Evolutionary conservation across 2,329 filamentous ascomycete genomes (phyloP).

Genomic region (Chrysosphaeria jannelii): DNA sequence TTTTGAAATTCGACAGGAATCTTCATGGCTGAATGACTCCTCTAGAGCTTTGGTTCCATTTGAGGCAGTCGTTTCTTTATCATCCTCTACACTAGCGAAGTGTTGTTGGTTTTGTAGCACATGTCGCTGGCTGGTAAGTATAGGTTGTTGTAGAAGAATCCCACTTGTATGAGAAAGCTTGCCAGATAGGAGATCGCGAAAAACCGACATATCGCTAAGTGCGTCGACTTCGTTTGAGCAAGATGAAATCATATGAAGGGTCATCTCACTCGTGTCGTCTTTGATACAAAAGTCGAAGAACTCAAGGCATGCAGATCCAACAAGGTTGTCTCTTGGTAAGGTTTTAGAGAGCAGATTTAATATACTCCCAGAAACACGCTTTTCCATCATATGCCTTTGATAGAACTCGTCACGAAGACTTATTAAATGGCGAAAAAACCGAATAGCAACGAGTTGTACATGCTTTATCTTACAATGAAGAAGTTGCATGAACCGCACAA

Average conservation of each 20-base stretch:
- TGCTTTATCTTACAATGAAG: slow-evolving; percentile 69
- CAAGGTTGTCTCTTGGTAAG: slow-evolving; percentile 71
- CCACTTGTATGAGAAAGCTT: too few species aligned
- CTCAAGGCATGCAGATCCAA: slow-evolving; percentile 82
- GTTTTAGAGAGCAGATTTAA: slow-evolving; percentile 59
- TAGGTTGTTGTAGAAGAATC: too few species aligned
- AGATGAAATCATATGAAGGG: slow-evolving; percentile 58
- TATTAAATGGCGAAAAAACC: slow-evolving; percentile 74
- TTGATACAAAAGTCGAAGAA: slow-evolving; percentile 75
- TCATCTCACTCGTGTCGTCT: slow-evolving; percentile 51
- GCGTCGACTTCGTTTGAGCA: slow-evolving; percentile 47
- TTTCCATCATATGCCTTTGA: slow-evolving; percentile 53
- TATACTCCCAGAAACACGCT: slow-evolving; percentile 56
- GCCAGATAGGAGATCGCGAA: slow-evolving; percentile 32
- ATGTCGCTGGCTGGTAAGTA: too few species aligned
- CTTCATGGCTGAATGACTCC: too few species aligned
- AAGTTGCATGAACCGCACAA: slow-evolving; percentile 53
- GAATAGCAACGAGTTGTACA: slow-evolving; percentile 65
- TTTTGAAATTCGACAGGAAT: too few species aligned
- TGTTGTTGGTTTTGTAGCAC: too few species aligned
- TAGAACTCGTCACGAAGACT: slow-evolving; percentile 78
- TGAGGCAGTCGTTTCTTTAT: too few species aligned
- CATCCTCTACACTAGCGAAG: too few species aligned
- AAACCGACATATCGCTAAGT: slow-evolving; percentile 64
- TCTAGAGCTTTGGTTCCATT: too few species aligned